Conservation (phyloP, 164 flowering plant species). For the Platanus orientalis region DNA sequence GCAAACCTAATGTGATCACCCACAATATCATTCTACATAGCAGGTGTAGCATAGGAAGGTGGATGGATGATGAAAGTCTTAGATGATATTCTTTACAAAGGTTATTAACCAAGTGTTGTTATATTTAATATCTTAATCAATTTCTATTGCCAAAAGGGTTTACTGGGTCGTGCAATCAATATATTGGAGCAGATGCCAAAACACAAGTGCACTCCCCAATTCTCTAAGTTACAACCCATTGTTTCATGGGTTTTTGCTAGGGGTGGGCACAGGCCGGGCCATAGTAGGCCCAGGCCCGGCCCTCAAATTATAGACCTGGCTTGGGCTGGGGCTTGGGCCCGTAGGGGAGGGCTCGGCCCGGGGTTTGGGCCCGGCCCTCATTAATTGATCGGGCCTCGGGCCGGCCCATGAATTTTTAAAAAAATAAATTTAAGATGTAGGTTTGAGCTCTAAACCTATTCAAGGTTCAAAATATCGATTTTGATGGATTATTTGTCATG, state of each 20-base stretch:
- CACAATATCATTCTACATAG: constrained; percentile 81
- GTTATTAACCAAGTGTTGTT: constrained; percentile 78
- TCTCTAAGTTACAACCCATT: constrained; percentile 82
- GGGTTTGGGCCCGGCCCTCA: no score
- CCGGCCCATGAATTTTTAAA: no score
- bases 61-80: constrained; percentile 87
- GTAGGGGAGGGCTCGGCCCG: no score
- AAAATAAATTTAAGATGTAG: no score
- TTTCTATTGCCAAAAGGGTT: constrained; percentile 69
- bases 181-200: constrained; percentile 78
- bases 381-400: no score
- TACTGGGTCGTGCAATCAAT: constrained; percentile 72
- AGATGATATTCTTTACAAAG: constrained; percentile 66
- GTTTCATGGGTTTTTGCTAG: constrained; percentile 79
- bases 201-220: constrained; percentile 79
- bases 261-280: no score
- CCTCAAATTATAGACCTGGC: no score
- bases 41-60: constrained; percentile 79
- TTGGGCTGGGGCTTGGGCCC: no score
- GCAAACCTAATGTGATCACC: constrained; percentile 82
- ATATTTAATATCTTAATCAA: constrained; percentile 84
- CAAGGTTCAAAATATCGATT: no score
- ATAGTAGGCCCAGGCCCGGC: no score
- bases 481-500: no score
- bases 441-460: no score